Evolutionary conservation across 2,329 filamentous ascomycete genomes (phyloP), one percentile per base, ranked within the genome.

Genomic region (Onygenales sp.): DNA sequence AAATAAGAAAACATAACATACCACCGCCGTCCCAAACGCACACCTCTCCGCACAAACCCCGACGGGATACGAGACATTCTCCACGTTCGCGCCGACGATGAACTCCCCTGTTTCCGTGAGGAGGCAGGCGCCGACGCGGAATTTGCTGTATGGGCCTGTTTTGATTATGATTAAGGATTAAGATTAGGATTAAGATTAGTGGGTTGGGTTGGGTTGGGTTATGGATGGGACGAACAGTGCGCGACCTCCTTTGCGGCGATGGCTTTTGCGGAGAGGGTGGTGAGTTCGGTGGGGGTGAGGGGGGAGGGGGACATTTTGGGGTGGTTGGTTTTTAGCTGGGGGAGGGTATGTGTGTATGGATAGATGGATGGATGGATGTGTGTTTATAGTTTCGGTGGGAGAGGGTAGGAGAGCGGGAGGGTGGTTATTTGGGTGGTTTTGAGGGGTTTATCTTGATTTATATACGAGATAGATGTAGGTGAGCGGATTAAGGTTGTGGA

Each of bases 1-100:
- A 14, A 6, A 7, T 17, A 17, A 17, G 14, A 14, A 14, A 14
- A 14, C 10, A 8, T 6, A 51, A 61, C 70, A 52, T 63, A 75
- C 74, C 53, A 96, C 81, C 21, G 92, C 92, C 40, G 84, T 89
- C 6, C 82, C 87, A 59, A 97, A 78, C 1, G 88, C 90, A n/a
- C 92, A 88, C 54, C 92, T 79, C 78, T 98, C 93, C 11, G 93
- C 93, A 70, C 93, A 97, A 2, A 88, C 94, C n/a, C 89, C 89
- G 5, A 96, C 91, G 0, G 93, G 92, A 67, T 95, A 97, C 32
- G 86, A 77, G 1, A 89, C 91, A 67, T 97, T 96, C 74, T 98
- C 93, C 57, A 97, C 83, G 67, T 95, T 95, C 57, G 88, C 90
- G 52, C 93, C 93, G 45, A 79, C 75, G 54, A 90, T 77, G 60